Conservation (phyloP, 2,329 filamentous ascomycete species). For the Aspergillus tubingensis region DNA sequence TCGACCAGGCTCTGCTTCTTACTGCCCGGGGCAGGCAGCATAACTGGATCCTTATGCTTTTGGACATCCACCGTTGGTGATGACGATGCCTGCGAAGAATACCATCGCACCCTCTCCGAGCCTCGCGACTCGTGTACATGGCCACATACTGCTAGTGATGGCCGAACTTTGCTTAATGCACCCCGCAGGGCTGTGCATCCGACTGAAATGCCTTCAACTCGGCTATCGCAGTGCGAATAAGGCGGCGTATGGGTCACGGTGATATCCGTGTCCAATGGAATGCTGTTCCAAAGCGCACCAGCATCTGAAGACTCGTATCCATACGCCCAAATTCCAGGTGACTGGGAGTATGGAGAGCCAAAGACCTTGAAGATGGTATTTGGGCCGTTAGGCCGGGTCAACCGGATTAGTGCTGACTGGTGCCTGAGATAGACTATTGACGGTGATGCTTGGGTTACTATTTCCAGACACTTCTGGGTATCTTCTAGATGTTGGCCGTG, state of each 20-base stretch:
- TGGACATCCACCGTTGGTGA: background rate
- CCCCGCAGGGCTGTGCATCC: constrained; percentile 54
- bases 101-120: constrained; percentile 55
- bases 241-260: constrained; percentile 61
- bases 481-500: constrained; percentile 51
- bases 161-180: constrained; percentile 50
- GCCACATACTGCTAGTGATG: constrained; percentile 58
- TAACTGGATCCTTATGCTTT: constrained; percentile 16
- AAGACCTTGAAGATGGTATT: constrained; percentile 57
- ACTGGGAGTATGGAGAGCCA: constrained; percentile 58
- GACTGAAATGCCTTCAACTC: constrained; percentile 30
- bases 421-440: constrained; percentile 57
- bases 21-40: constrained; percentile 47
- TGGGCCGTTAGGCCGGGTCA: constrained; percentile 49
- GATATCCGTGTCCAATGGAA: constrained; percentile 55
- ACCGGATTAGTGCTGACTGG: constrained; percentile 45
- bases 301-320: constrained; percentile 51
- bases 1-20: constrained; percentile 59
- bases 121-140: constrained; percentile 61
- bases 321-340: constrained; percentile 55
- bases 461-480: constrained; percentile 45
- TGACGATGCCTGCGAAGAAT: background rate
- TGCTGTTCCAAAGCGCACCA: constrained; percentile 49
- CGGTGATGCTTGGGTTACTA: constrained; percentile 43
- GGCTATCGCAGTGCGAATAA: constrained; percentile 51